Evolutionary conservation across 805 yeast species (phyloP), one percentile per base, ranked within the genome.

Genomic region (Monosporozyma unispora): DNA sequence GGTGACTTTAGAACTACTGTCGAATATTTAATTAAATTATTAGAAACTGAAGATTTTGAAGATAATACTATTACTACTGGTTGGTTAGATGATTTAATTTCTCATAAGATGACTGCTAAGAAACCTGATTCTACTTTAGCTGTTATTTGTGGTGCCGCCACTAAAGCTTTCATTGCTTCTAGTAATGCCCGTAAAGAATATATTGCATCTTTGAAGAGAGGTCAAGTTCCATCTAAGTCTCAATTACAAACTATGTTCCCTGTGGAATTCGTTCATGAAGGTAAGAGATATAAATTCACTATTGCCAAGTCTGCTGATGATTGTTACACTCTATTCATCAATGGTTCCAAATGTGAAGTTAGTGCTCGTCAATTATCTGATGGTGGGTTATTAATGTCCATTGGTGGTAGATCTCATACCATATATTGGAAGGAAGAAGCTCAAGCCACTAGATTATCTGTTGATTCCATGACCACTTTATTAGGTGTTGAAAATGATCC

Each of bases 1-100:
- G 99, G 99, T 78, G 99, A 93, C 63, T 93, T 93, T 77, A 81
- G 96, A 70, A 93, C 99, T 28, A 93, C 99, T 14, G 96, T 91
- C 55, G 99, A 93, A 71, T 93, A 93, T 66, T 78, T 93, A 63
- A 93, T 95, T 70, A 91, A 91, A 68, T 77, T 93, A 58, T 77
- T 93, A 61, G 98, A 93, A 72, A 90, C 99, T 22, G 93, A 96
- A 49, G 99, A 86, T 66, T 93, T 93, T 61, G 97, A 89, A 71
- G 89, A 84, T 51, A 95, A 93, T 70, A 91, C 93, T 45, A 91
- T 93, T 62, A 93, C 99, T 51, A 93, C 99, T 51, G 98, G 98
- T 50, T 93, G 99, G 99, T 80, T 93, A 63, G 99, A 93, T 70
- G 98, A 91, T 70, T 79, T 93, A 62, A 93, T 93, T 62, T 76